Evolutionary conservation across 1,139 yeast species (phyloP), one percentile per base, ranked within the genome.

Genomic region (Kodamaea derodonti): DNA sequence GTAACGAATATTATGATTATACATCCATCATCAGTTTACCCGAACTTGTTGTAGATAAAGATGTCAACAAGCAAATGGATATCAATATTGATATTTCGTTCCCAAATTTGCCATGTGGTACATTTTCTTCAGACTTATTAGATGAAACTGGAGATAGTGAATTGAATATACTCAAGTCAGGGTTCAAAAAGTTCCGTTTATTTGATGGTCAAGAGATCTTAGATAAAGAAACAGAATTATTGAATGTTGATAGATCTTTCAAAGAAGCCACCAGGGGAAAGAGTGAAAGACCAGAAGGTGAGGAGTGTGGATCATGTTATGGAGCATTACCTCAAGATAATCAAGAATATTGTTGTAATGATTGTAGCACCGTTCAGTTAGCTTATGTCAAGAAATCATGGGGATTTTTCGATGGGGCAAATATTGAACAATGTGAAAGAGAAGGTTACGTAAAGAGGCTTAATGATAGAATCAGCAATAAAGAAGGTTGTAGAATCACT

Each of bases 331-430:
- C 78, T 41, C 94, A 85, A 50, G 68, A 69, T 7, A 64, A 67
- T 24, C 78, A 80, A 45, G 75, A 73, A 20, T 61, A 69, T 27
- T 88, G 97, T 62, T 92, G 98, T 61, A 85, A 88, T 56, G 75
- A 83, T 26, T 92, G 98, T 68, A 84, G 75, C 30, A 78, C 86
- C 29, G 95, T 92, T 24, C 77, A 78, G 41, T 61, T 70, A 47
- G 96, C 97, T 1, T 92, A 90, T 54, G 80, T 85, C 16, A 74
- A 72, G 14, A 72, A 66, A 18, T 79, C 78, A 23, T 92, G 98
- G 98, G 92, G 84, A 3, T 90, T 92, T 58, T 83, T 64, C 49
- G 97, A 92, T 54, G 97, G 97, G 38, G 69, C 73, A 35, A 78
- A 84, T 41, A 78, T 92, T 40, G 86, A 79, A 43, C 97, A 90